Percentiles rank a stretch among this genome's conserved stretches.
Conservation (phyloP, 148 eudicot genomes). For the Persicaria tinctoria region DNA sequence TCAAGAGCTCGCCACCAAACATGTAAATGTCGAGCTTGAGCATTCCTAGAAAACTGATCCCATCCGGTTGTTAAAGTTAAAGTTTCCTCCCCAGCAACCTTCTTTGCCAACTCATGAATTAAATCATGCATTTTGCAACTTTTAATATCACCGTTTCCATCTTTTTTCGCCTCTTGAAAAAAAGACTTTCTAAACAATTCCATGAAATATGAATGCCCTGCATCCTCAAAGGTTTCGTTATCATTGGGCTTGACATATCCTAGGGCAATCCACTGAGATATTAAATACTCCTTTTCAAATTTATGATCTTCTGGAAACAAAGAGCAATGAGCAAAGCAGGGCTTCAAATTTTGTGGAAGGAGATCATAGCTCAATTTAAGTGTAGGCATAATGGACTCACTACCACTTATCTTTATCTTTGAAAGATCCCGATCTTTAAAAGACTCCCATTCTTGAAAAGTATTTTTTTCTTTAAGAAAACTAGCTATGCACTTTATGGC, state of each 20-base stretch:
- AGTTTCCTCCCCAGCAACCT: conserved; percentile 8
- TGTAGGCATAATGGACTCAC: not conserved
- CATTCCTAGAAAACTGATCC: too few species aligned
- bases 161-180: conserved; percentile 20
- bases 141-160: not conserved
- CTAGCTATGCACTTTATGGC: not conserved
- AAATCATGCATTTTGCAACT: conserved; percentile 34
- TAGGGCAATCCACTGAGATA: conserved; percentile 13
- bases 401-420: not conserved
- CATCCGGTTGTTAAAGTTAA: too few species aligned
- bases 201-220: conserved; percentile 14
- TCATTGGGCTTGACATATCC: not conserved
- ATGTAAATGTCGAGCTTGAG: too few species aligned
- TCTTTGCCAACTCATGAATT: conserved; percentile 11
- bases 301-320: not conserved
- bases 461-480: not conserved
- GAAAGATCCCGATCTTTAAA: not conserved
- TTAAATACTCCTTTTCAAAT: not conserved
- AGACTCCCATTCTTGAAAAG: not conserved
- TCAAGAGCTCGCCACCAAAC: too few species aligned
- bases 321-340: conserved; percentile 16
- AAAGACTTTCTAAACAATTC: conserved; percentile 24
- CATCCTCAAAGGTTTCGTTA: not conserved
- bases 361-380: conserved; percentile 11
- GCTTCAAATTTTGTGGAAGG: conserved; percentile 4